phyloP scores from a whole-genome alignment of 2,329 filamentous ascomycete genomes.

The Sporothrix schenckii region DNA sequence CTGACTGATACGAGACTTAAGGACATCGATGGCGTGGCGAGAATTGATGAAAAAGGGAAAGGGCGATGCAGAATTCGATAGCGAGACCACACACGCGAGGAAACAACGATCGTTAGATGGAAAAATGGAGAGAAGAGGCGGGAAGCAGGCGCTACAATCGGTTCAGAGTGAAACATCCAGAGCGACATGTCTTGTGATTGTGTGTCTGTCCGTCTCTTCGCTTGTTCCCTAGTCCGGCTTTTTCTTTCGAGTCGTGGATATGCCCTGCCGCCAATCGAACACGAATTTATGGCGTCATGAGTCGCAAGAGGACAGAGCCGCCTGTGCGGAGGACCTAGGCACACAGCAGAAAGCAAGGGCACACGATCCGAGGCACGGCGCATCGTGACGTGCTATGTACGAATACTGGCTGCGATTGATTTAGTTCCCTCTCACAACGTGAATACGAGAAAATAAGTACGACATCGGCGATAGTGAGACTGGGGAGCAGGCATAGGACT shows the following conservation, averaged over 20 bases:
- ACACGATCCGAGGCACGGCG: conserved; percentile 3
- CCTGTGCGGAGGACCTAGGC: neutral
- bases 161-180: conserved; percentile 7
- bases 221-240: neutral
- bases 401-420: neutral
- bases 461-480: neutral
- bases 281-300: neutral
- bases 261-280: neutral
- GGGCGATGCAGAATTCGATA: neutral
- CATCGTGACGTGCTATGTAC: neutral
- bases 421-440: neutral
- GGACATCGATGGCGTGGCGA: neutral
- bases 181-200: neutral
- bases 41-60: neutral
- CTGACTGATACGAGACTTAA: neutral
- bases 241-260: neutral
- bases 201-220: neutral
- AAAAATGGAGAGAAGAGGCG: neutral
- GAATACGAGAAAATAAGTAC: neutral
- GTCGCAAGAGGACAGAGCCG: neutral
- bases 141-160: conserved; percentile 7
- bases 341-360: neutral
- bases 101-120: conserved; percentile 1
- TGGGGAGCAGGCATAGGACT: neutral
- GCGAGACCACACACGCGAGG: neutral